Percentiles rank a stretch among this genome's conserved stretches.
Evolutionary conservation across 2,329 filamentous ascomycete species (phyloP).

Genomic region (Diplodia intermedia): DNA sequence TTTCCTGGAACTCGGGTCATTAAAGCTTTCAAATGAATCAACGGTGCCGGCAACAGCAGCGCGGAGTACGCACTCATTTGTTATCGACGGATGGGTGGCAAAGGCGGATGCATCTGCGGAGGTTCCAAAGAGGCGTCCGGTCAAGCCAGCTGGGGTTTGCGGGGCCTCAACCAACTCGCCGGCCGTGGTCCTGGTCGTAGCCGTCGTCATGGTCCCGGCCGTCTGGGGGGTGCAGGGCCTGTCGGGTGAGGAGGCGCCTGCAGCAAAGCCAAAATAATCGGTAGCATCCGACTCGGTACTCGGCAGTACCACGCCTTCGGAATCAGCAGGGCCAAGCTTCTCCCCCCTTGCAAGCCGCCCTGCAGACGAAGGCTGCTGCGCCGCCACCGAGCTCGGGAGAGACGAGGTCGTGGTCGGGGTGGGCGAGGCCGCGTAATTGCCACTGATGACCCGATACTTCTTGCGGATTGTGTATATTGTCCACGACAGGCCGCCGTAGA

Average conservation of each 20-base stretch:
- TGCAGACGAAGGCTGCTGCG: slow-evolving; percentile 31
- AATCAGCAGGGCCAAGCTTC: slow-evolving; percentile 1
- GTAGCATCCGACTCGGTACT: slow-evolving; percentile 41
- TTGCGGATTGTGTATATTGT: slow-evolving; percentile 72
- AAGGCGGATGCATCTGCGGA: slow-evolving; percentile 6
- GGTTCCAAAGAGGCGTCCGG: slow-evolving; percentile 21
- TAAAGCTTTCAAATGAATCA: slow-evolving; percentile 48
- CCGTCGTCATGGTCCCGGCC: slow-evolving; percentile 7
- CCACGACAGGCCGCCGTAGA: slow-evolving; percentile 73
- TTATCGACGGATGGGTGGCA: slow-evolving; percentile 39
- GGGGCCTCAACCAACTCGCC: slow-evolving; percentile 9
- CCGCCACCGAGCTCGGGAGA: slow-evolving; percentile 18
- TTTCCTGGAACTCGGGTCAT: slow-evolving; percentile 37
- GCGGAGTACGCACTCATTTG: slow-evolving; percentile 51
- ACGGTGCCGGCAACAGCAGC: slow-evolving; percentile 49
- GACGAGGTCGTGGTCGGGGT: neutral
- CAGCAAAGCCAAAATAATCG: slow-evolving; percentile 53
- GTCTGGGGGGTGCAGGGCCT: slow-evolving; percentile 11
- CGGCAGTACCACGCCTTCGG: slow-evolving; percentile 13
- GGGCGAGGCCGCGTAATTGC: slow-evolving; percentile 41
- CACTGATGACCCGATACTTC: slow-evolving; percentile 72
- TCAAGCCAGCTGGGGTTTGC: slow-evolving; percentile 16
- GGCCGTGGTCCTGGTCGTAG: neutral
- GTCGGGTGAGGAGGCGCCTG: slow-evolving; percentile 27
- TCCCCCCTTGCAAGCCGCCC: neutral